A percentile compares a stretch with the other conserved stretches of the same genome.
These are phyloP conservation scores for Panellus pusillus DNA, from an alignment of 768 basidiomycete genomes.

Conservation along the genomic window DNA sequence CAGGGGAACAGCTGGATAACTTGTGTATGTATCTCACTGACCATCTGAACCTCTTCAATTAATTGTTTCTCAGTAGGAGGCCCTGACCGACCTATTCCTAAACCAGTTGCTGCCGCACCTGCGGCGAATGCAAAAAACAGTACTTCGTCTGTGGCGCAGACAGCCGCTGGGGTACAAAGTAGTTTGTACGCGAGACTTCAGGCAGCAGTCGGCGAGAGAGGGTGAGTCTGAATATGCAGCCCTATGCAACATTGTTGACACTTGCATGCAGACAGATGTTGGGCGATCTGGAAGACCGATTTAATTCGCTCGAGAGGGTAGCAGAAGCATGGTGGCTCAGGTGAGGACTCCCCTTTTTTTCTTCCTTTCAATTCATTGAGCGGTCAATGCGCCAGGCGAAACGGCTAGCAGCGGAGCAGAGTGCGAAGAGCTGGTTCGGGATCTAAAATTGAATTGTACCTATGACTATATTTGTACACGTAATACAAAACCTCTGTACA, in stretches of 20 bases:
- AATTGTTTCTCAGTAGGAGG: slow-evolving; percentile 55
- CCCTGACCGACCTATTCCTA: slow-evolving; percentile 54
- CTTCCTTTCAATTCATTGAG: not conserved
- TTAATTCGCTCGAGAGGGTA: slow-evolving; percentile 67
- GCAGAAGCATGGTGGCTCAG: slow-evolving; percentile 64
- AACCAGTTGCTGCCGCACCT: not conserved
- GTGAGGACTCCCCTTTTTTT: slow-evolving; percentile 30
- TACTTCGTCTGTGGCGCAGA: slow-evolving; percentile 29
- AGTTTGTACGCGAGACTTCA: slow-evolving; percentile 46
- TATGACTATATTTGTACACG: not conserved
- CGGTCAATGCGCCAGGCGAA: slow-evolving; percentile 47
- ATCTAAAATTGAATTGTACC: slow-evolving; percentile 33
- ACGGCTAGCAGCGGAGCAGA: slow-evolving; percentile 59
- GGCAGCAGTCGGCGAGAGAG: slow-evolving; percentile 62
- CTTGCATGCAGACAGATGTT: slow-evolving; percentile 52
- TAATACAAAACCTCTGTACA: not conserved
- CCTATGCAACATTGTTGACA: not conserved
- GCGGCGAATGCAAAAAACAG: slow-evolving; percentile 22
- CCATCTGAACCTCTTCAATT: not conserved
- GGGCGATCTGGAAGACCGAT: slow-evolving; percentile 58
- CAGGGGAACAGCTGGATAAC: slow-evolving; percentile 60
- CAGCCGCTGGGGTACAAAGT: slow-evolving; percentile 36
- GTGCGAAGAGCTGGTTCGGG: slow-evolving; percentile 66
- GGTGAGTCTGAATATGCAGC: slow-evolving; percentile 39
- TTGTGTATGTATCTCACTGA: slow-evolving; percentile 44